These are phyloP conservation scores for Crucihimalaya himalaica DNA, from an alignment of 345 rosid genomes.

Conservation along the genomic window DNA sequence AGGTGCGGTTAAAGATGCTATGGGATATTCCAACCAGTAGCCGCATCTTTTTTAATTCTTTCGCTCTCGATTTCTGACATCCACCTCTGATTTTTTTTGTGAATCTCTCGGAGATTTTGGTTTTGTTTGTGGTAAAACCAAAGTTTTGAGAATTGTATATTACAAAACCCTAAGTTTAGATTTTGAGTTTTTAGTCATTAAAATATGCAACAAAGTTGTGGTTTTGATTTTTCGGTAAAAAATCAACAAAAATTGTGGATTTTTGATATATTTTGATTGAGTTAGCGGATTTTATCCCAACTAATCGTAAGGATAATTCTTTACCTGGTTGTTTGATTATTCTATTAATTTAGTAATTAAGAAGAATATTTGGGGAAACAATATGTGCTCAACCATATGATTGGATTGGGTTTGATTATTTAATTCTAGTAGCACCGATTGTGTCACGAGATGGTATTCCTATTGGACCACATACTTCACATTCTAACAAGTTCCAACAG, in stretches of 20 bases:
- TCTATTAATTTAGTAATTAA: background rate
- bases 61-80: constrained; percentile 19
- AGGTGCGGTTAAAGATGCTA: constrained; percentile 41
- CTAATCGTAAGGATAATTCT: background rate
- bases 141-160: background rate
- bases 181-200: background rate
- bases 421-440: background rate
- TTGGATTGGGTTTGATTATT: constrained; percentile 6
- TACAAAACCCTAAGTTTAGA: constrained; percentile 29
- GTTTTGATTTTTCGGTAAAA: background rate
- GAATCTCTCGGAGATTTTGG: constrained; percentile 24
- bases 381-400: background rate
- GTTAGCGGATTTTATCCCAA: no score
- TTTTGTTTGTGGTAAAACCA: constrained; percentile 18
- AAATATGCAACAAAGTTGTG: constrained; percentile 14
- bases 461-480: constrained; percentile 37
- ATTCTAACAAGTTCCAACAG: constrained; percentile 17
- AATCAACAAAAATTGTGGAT: background rate
- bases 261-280: background rate
- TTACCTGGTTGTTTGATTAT: background rate
- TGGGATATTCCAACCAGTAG: constrained; percentile 42
- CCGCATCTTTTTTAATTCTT: constrained; percentile 38
- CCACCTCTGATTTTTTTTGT: constrained; percentile 33
- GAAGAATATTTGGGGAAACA: background rate
- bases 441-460: constrained; percentile 25